Base-by-base conservation (phyloP, 176 grass and related monocot species). In the Cenchrus americanus region DNA sequence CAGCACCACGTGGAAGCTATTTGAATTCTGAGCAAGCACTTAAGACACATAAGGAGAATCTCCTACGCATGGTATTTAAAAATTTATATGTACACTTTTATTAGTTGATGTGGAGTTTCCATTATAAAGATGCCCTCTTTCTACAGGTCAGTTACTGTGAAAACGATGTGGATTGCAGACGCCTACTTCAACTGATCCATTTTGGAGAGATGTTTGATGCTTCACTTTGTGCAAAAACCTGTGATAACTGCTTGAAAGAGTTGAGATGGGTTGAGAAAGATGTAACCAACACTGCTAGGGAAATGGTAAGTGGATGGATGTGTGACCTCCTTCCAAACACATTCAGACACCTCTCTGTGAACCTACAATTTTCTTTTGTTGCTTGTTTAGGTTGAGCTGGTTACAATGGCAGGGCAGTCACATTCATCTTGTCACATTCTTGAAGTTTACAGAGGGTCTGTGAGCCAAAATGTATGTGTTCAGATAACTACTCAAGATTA, bases 211-310 rank as follows among this genome's bases (percentile, higher is more conserved):
- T 77, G 63, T 98, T 98, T 82, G 67, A 98, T 75, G 81, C 87
- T 47, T 55, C 34, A 69, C 78, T 52, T 80, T 98, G 96, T 83
- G 76, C 47, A 69, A 94, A 86, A 80, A 95, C 91, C 30, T 98
- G 96, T 83, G 96, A 98, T 75, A 98, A 98, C 63, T 95, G 96
- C 77, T 79, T 90, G 83, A 98, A 98, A 90, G 75, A 82, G 13
- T n/a, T 87, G 52, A 87, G 58, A 77, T 98, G 91, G 85, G 19
- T 94, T 17, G 89, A 95, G 27, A 95, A 93, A 79, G 96, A 98
- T 80, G 93, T 95, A 13, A 95, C 93, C 19, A 44, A 87, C 66
- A 89, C 89, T 74, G 91, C 93, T 79, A 93, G 57, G 73, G 87
- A 98, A 74, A 72, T 98, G 91, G 96, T 98, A 85, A 44, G 46